Conservation (phyloP, 2,329 filamentous ascomycete genomes). For the Botryotinia convoluta region DNA sequence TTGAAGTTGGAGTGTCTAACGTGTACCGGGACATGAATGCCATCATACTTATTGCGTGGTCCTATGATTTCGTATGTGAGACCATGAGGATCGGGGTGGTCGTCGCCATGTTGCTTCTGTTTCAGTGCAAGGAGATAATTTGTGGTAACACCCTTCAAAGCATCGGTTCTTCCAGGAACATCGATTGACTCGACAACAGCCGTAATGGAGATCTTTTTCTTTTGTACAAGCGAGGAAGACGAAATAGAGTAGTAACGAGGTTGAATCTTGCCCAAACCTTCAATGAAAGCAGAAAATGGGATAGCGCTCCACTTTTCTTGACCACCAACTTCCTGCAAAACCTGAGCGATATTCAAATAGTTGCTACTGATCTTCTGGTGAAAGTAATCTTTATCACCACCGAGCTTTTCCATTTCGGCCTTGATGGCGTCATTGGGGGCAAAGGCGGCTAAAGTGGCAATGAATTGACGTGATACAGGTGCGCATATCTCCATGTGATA, state of each 20-base stretch:
- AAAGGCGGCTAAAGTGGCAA: constrained; percentile 83
- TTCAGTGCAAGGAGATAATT: constrained; percentile 95
- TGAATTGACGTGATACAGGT: constrained; percentile 92
- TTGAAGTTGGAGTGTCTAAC: constrained; percentile 99
- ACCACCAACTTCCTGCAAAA: constrained; percentile 70
- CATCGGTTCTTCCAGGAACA: constrained; percentile 71
- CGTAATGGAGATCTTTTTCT: constrained; percentile 92
- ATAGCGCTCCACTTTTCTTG: constrained; percentile 77
- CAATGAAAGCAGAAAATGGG: constrained; percentile 92
- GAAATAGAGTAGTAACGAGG: constrained; percentile 99
- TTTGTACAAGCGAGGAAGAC: constrained; percentile 90
- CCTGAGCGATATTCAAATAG: constrained; percentile 85
- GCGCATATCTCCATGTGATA: constrained; percentile 98
- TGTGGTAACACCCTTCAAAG: constrained; percentile 90
- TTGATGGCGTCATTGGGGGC: constrained; percentile 82
- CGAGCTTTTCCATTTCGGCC: constrained; percentile 83
- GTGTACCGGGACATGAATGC: constrained; percentile 91
- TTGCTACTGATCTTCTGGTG: constrained; percentile 77
- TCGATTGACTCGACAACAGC: constrained; percentile 85
- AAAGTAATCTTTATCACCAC: constrained; percentile 94
- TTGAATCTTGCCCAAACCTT: constrained; percentile 91
- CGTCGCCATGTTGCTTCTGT: constrained; percentile 91
- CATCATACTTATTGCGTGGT: constrained; percentile 95
- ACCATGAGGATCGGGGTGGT: constrained; percentile 76
- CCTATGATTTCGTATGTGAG: constrained; percentile 83